phyloP scores from a whole-genome alignment of 768 basidiomycete species.

The Tylopilus plumbeoviolaceoides region DNA sequence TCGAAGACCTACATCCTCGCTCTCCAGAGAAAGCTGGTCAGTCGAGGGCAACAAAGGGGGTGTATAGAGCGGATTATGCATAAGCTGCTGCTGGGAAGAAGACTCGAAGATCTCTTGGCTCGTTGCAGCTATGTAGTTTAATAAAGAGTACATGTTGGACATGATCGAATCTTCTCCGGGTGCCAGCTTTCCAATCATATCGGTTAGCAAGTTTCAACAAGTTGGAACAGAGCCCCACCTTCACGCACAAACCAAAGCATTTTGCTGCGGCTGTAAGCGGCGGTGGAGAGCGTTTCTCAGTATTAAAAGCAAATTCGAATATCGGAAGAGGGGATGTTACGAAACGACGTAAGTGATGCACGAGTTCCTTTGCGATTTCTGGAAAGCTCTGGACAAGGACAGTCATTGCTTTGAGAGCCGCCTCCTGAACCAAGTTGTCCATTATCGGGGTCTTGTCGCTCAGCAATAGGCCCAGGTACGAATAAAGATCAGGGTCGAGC shows the following conservation, averaged over 20 bases:
- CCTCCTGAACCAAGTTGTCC: constrained; percentile 83
- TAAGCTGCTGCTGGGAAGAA: constrained; percentile 40
- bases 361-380: constrained; percentile 68
- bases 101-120: constrained; percentile 69
- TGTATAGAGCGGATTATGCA: constrained; percentile 39
- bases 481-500: constrained; percentile 65
- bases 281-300: constrained; percentile 69
- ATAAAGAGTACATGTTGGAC: constrained; percentile 94
- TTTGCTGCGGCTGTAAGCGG: constrained; percentile 84
- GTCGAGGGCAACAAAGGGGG: constrained; percentile 28
- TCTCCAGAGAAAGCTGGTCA: constrained; percentile 50
- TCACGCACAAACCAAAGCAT: constrained; percentile 86
- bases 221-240: constrained; percentile 39
- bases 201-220: background rate
- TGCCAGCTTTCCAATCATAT: constrained; percentile 50
- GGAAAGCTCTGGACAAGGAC: constrained; percentile 87
- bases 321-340: constrained; percentile 84
- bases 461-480: constrained; percentile 66
- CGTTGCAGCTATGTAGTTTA: constrained; percentile 86
- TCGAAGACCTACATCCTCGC: constrained; percentile 59
- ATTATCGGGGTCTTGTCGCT: constrained; percentile 78
- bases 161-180: constrained; percentile 86
- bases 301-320: constrained; percentile 81
- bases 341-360: constrained; percentile 78
- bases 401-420: constrained; percentile 81